Evolutionary conservation across 2,329 filamentous ascomycete genomes (phyloP).

Genomic region (Magnaporthiopsis rhizophila): DNA sequence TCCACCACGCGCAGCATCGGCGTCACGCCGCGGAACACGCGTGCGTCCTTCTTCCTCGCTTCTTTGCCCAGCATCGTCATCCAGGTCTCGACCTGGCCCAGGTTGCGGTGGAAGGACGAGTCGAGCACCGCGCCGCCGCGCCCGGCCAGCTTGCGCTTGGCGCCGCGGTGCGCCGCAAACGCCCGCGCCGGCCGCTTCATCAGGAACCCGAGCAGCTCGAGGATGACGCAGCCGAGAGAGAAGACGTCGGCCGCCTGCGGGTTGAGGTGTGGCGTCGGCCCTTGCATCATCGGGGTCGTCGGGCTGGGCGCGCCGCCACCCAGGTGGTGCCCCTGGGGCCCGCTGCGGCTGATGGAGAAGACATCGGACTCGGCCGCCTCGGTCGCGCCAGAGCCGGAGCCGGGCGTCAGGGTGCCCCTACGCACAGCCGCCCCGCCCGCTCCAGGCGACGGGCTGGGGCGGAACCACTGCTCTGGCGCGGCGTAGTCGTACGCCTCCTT

Average conservation of each 20-base stretch:
- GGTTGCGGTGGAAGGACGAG: constrained; percentile 64
- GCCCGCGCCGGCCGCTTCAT: constrained; percentile 59
- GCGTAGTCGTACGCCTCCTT: constrained; percentile 67
- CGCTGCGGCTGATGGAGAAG: constrained; percentile 27
- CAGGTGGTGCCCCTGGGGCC: not conserved
- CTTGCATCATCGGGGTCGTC: constrained; percentile 24
- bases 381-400: constrained; percentile 8
- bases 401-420: constrained; percentile 23
- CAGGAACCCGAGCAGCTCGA: constrained; percentile 63
- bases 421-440: not conserved
- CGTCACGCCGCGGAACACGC: constrained; percentile 40
- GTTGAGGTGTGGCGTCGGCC: constrained; percentile 36
- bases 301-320: constrained; percentile 14
- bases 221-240: constrained; percentile 63
- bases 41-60: constrained; percentile 24
- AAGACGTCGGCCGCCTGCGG: constrained; percentile 61
- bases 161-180: constrained; percentile 58
- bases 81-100: constrained; percentile 62
- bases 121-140: constrained; percentile 56
- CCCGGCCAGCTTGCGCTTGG: constrained; percentile 52
- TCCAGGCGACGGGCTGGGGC: constrained; percentile 20
- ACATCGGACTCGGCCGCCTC: constrained; percentile 16
- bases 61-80: constrained; percentile 53
- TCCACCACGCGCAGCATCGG: constrained; percentile 45
- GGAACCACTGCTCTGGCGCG: constrained; percentile 58